Base-by-base conservation (phyloP, 306 rosid species). In the Rosa rugosa region DNA sequence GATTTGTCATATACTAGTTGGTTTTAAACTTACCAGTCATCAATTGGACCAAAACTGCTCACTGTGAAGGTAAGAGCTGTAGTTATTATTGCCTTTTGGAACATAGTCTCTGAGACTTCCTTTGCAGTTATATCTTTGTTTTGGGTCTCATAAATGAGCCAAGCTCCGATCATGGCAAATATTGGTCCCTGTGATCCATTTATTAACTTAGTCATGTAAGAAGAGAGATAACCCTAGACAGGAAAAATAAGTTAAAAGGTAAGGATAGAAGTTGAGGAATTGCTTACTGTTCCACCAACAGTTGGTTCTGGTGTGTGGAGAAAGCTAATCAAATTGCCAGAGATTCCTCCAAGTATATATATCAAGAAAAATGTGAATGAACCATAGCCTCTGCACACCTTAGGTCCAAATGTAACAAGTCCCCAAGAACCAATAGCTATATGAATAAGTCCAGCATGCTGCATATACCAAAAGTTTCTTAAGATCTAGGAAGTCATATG, bases 81-180 rank as follows among this genome's bases (percentile, higher is more conserved):
- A n/a, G 86, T 78, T 72, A 91, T 83, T 20, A 92, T 71, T 68
- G 95, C 99, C 89, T 91, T 92, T 72, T 47, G 75, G 84, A 92
- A 91, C 94, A 92, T 79, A 9, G 45, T 73, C 23, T 92, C 94
- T 71, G 89, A 78, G 46, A 78, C 86, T 46, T 85, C 93, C 81
- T 83, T 86, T 50, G 81, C 75, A 75, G 75, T 80, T 6, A 77
- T 83, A 65, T 81, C 97, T 83, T 79, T 91, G 87, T 91, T 89
- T 72, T 89, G 94, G 75, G 87, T 79, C 77, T 92, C 97, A 78
- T 94, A 91, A 27, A 85, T 42, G 16, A 94, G 87, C 97, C 99
- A 94, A 79, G 99, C 99, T 83, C 99, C 97, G 73, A 94, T 88
- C 82, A 94, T 79, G 77, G 97, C 97, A 84, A 91, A 92, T 66